phyloP scores from a whole-genome alignment of 2,329 filamentous ascomycete genomes.

The Furcasterigmium furcatum region DNA sequence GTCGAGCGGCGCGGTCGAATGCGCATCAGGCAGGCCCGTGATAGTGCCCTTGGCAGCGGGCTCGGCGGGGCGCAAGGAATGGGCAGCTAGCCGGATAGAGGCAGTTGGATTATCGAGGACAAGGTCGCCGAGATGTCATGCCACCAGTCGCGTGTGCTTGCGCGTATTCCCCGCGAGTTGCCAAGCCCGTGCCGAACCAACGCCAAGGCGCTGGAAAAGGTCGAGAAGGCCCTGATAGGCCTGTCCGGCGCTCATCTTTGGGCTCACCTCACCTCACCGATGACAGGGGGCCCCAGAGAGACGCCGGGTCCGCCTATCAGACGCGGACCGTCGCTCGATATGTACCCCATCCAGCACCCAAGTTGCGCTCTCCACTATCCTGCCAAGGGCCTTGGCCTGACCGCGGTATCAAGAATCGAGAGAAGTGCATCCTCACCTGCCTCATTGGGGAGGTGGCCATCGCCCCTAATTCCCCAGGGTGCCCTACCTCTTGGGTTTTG shows the following conservation, averaged over 20 bases:
- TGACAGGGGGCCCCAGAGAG: neutral
- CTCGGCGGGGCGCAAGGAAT: no score
- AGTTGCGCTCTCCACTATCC: no score
- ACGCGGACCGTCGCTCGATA: neutral
- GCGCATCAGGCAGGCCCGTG: no score
- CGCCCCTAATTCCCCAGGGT: neutral
- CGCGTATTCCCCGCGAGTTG: neutral
- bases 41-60: no score
- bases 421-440: no score
- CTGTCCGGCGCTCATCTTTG: neutral
- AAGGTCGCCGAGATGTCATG: neutral
- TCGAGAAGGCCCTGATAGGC: conserved; percentile 2
- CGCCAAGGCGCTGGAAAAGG: neutral
- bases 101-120: no score
- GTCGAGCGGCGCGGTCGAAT: no score
- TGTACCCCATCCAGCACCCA: no score
- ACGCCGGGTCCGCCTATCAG: neutral
- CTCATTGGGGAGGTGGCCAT: neutral
- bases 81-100: no score
- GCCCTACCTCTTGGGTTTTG: no score
- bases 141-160: neutral
- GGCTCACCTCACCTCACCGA: neutral
- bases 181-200: neutral
- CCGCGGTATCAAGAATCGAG: no score
- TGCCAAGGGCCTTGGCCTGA: no score